Evolutionary conservation across 1,284 basidiomycete genomes (phyloP).

Genomic region (Megacollybia platyphylla): DNA sequence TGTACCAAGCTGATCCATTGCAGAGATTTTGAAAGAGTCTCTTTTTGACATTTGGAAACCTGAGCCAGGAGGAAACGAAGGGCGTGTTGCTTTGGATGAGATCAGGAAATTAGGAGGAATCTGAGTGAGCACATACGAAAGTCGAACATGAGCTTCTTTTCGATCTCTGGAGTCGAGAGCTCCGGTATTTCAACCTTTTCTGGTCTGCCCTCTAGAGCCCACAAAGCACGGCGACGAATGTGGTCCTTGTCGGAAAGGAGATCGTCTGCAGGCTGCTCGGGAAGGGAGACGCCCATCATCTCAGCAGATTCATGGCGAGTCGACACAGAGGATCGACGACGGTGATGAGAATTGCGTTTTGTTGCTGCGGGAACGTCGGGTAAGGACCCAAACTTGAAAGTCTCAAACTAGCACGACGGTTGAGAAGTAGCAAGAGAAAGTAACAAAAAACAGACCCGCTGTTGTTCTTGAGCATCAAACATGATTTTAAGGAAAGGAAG

Average conservation of each 20-base stretch:
- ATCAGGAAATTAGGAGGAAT: constrained; percentile 7
- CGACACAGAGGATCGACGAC: constrained; percentile 72
- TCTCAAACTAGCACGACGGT: constrained; percentile 35
- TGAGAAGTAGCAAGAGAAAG: constrained; percentile 8
- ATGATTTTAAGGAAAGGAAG: background rate
- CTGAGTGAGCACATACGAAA: constrained; percentile 36
- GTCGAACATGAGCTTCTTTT: constrained; percentile 39
- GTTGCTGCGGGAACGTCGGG: constrained; percentile 26
- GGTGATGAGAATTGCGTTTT: constrained; percentile 67
- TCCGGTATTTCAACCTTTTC: constrained; percentile 75
- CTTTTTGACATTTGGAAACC: constrained; percentile 46
- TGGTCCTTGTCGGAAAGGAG: constrained; percentile 67
- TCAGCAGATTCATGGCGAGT: constrained; percentile 74
- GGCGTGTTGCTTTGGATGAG: constrained; percentile 28
- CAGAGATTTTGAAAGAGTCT: constrained; percentile 64
- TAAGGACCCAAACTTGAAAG: constrained; percentile 42
- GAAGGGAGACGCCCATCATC: constrained; percentile 66
- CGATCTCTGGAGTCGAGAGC: constrained; percentile 40
- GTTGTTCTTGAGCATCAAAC: constrained; percentile 4
- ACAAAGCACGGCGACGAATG: constrained; percentile 63
- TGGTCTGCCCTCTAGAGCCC: constrained; percentile 67
- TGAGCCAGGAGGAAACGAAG: constrained; percentile 40
- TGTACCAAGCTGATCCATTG: constrained; percentile 65
- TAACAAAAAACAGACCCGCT: constrained; percentile 10
- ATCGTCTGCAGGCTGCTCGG: constrained; percentile 46